Evolutionary conservation across 805 yeast species (phyloP).

Genomic region (Candida jianshihensis): DNA sequence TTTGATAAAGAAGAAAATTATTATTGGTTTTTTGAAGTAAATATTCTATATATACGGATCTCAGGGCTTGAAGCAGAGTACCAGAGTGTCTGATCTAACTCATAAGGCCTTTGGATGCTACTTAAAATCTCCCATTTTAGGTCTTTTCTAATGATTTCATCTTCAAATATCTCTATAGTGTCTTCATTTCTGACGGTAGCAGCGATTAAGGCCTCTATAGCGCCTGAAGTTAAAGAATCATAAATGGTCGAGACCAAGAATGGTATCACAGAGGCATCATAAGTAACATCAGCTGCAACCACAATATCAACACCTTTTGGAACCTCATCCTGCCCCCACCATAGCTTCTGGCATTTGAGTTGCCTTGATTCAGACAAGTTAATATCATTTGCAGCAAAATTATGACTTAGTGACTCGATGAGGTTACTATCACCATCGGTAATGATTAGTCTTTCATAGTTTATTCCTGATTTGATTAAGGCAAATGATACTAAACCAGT

Average conservation of each 20-base stretch:
- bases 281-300: conserved; percentile 85
- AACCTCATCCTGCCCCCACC: conserved; percentile 52
- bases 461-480: conserved; percentile 6
- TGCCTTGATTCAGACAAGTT: conserved; percentile 6
- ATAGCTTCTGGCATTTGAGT: conserved; percentile 32
- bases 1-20: too few species aligned
- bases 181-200: conserved; percentile 68
- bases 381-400: conserved; percentile 39
- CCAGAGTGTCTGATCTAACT: conserved; percentile 22
- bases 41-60: conserved; percentile 10
- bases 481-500: conserved; percentile 71
- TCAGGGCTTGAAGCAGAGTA: conserved; percentile 13
- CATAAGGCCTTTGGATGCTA: conserved; percentile 9
- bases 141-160: conserved; percentile 19
- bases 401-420: conserved; percentile 38
- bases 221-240: conserved; percentile 15
- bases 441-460: conserved; percentile 29
- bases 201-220: conserved; percentile 42
- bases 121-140: conserved; percentile 15
- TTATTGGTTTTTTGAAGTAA: too few species aligned
- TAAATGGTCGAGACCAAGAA: conserved; percentile 42
- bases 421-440: conserved; percentile 67
- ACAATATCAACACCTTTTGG: conserved; percentile 42
- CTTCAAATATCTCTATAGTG: conserved; percentile 40
- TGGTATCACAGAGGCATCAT: conserved; percentile 58